These are phyloP conservation scores for Kewa caespitosa DNA, from an alignment of 179 eudicot species.

Conservation along the genomic window DNA sequence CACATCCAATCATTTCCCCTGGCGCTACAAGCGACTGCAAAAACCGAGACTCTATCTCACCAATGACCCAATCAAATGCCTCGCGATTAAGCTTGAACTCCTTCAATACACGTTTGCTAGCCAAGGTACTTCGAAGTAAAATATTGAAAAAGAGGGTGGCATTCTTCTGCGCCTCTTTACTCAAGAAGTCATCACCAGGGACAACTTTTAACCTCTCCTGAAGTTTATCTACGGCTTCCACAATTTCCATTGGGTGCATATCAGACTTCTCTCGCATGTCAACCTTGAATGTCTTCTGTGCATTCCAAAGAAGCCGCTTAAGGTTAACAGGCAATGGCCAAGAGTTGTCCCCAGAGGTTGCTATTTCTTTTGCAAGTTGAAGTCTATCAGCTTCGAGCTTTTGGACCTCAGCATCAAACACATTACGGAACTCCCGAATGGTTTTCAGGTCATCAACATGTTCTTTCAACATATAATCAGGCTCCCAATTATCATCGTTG, in stretches of 20 bases:
- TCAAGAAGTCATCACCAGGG: constrained; percentile 88
- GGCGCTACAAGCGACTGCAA: constrained; percentile 96
- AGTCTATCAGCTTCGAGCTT: constrained; percentile 85
- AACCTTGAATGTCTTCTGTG: constrained; percentile 89
- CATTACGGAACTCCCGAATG: constrained; percentile 83
- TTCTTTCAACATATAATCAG: constrained; percentile 79
- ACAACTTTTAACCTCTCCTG: constrained; percentile 96
- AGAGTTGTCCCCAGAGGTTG: constrained; percentile 83
- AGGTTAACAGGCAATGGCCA: constrained; percentile 98
- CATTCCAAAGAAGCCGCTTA: constrained; percentile 81
- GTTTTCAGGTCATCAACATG: constrained; percentile 84
- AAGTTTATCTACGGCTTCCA: constrained; percentile 95
- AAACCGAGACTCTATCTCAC: constrained; percentile 94
- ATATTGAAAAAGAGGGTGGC: constrained; percentile 93
- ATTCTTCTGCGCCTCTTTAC: constrained; percentile 94
- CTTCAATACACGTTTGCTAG: constrained; percentile 89
- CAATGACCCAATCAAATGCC: constrained; percentile 98
- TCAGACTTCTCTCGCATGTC: constrained; percentile 78
- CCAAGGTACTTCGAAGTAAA: constrained; percentile 86
- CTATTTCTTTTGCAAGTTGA: constrained; percentile 89
- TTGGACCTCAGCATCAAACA: constrained; percentile 90
- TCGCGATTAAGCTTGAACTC: constrained; percentile 89
- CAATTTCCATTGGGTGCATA: constrained; percentile 97
- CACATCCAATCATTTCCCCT: constrained; percentile 99
- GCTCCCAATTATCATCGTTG: constrained; percentile 87